Conservation (phyloP, 441 rosid genomes). For the Isatis lusitanica region DNA sequence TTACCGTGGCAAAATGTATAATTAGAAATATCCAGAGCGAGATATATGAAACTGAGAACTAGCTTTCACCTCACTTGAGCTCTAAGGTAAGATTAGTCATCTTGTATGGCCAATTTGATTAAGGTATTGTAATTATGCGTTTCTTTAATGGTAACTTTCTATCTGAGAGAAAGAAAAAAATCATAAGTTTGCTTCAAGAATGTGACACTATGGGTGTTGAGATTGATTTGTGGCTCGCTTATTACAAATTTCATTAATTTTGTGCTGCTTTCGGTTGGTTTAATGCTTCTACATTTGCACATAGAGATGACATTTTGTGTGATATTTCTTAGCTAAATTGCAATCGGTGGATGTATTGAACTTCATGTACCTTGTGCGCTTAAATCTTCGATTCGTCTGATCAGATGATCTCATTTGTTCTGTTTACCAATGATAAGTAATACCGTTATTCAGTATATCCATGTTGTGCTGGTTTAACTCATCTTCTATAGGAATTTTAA, state of each 20-base stretch:
- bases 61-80: background rate
- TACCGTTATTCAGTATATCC: slow-evolving; percentile 3
- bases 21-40: background rate
- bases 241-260: background rate
- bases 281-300: background rate
- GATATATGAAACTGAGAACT: background rate
- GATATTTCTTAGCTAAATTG: background rate
- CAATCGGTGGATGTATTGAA: background rate
- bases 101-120: background rate
- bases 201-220: background rate
- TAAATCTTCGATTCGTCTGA: background rate
- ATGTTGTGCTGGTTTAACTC: slow-evolving; percentile 30
- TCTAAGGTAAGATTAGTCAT: background rate
- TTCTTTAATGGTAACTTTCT: background rate
- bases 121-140: background rate
- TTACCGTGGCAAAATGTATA: background rate
- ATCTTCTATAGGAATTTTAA: slow-evolving; percentile 65
- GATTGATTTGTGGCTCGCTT: background rate
- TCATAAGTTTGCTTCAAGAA: background rate
- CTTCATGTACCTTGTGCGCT: background rate
- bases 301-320: background rate
- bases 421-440: background rate
- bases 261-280: background rate
- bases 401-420: background rate
- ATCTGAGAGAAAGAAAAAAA: background rate